Evolutionary conservation across 2,329 filamentous ascomycete species (phyloP), one percentile per base, ranked within the genome.

Genomic region (Arthroderma sp.): DNA sequence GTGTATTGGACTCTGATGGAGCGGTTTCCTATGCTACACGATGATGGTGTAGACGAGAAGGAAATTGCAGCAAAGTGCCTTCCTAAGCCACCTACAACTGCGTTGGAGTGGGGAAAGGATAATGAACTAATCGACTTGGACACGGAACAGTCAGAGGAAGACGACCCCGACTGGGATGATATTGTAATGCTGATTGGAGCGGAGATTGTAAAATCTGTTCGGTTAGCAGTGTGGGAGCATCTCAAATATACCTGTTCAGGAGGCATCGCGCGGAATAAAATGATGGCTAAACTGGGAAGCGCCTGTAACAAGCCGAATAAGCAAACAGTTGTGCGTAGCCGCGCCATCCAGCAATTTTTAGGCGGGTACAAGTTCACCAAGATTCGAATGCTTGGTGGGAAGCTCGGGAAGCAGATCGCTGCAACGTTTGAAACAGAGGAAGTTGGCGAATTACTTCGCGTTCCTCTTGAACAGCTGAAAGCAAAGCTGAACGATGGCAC

Each of bases 151-250:
- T 75, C 76, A 7, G 88, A 94, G 62, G 75, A 81, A 15, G 74
- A 82, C 53, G 83, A 93, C 56, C 86, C 86, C 1, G 91, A 98
- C 64, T 98, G 91, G 91, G 89, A 98, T 61, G 91, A 98, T 68
- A 74, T 96, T 52, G 83, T 78, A 10, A 83, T 94, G 59, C 71
- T 86, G 29, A 78, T 95, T 56, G 91, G 84, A 0, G 88, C 87
- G 2, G 87, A 95, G 58, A 91, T 96, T 54, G 79, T 95, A 31
- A 77, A 86, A 15, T 73, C 78, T 48, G 74, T 96, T 11, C 78
- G 91, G 42, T 69, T 70, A 22, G 70, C 75, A 42, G 74, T 98
- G 46, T 78, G 73, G 52, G 73, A 82, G 38, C 72, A 74, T 51
- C 68, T 96, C 43, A 76, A 79, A 44, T 98, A 95, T 60, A 96